These are phyloP conservation scores for Lonicera japonica DNA, from an alignment of 129 eudicot genomes.

Conservation along the genomic window DNA sequence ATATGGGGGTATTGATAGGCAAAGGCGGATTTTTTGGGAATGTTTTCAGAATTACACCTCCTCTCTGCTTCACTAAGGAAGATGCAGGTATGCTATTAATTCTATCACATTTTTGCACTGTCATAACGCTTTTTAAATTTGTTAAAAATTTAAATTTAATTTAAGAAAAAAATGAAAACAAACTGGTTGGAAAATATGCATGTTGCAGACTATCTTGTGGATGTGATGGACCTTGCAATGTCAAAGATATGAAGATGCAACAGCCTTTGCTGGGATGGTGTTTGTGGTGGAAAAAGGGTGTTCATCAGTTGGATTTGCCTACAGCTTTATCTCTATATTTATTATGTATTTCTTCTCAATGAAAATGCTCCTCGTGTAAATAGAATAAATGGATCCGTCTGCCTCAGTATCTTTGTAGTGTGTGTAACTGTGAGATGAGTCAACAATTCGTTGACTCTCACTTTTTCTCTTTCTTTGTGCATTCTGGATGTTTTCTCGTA, in stretches of 20 bases:
- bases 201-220: constrained; percentile 38
- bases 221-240: constrained; percentile 44
- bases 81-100: constrained; percentile 58
- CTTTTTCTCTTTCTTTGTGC: not conserved
- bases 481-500: too few relatives aligned
- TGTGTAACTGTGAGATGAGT: constrained; percentile 20
- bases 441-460: constrained; percentile 54
- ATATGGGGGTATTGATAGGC: constrained; percentile 79
- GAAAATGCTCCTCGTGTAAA: too few relatives aligned
- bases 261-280: not conserved
- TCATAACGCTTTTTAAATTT: not conserved
- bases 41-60: constrained; percentile 89
- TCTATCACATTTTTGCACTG: not conserved
- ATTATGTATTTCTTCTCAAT: not conserved
- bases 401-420: too few relatives aligned
- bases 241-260: constrained; percentile 29
- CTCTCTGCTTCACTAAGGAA: constrained; percentile 85
- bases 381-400: too few relatives aligned
- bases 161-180: too few relatives aligned
- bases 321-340: too few relatives aligned
- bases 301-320: too few relatives aligned
- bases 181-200: not conserved
- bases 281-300: too few relatives aligned
- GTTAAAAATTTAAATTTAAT: too few relatives aligned
- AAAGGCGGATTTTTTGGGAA: constrained; percentile 91